Evolutionary conservation across 495 filamentous ascomycete species (phyloP).

Genomic region (Copromyces sp.): DNA sequence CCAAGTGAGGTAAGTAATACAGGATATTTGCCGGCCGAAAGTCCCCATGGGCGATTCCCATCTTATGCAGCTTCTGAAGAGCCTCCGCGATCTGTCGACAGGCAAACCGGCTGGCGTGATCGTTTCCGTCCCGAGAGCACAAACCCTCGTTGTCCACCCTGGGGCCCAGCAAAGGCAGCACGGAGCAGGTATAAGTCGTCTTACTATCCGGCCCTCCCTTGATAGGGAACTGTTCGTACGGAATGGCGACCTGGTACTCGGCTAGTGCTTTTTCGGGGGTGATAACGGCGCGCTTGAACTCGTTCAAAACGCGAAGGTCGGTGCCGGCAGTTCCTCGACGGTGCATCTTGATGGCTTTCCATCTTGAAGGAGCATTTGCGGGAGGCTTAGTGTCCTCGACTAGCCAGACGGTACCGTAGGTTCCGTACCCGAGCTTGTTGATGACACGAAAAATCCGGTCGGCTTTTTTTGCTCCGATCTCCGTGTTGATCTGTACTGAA

Average conservation of each 20-base stretch:
- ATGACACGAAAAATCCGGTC: constrained; percentile 15
- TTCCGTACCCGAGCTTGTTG: constrained; percentile 40
- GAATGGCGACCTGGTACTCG: not conserved
- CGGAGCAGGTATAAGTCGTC: not conserved
- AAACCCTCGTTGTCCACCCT: not conserved
- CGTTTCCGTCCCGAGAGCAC: not conserved
- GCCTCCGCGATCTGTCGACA: not conserved
- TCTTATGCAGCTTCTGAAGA: not conserved
- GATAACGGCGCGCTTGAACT: not conserved
- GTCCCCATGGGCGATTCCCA: constrained; percentile 1
- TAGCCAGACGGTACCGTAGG: constrained; percentile 42
- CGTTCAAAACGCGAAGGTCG: not conserved
- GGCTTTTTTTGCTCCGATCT: not conserved
- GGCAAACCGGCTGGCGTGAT: not conserved
- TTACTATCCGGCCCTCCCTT: not conserved
- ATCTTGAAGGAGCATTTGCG: not conserved
- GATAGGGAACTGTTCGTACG: not conserved
- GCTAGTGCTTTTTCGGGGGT: not conserved
- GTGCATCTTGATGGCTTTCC: not conserved
- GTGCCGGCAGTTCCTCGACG: not conserved
- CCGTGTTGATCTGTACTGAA: not conserved
- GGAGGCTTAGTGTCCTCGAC: constrained; percentile 22
- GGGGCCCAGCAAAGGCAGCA: not conserved
- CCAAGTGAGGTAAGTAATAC: not conserved
- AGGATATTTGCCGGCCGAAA: constrained; percentile 2